Percentiles rank a stretch among this genome's conserved stretches.
Conservation (phyloP, 2,329 filamentous ascomycete genomes). For the Cytospora piceae region DNA sequence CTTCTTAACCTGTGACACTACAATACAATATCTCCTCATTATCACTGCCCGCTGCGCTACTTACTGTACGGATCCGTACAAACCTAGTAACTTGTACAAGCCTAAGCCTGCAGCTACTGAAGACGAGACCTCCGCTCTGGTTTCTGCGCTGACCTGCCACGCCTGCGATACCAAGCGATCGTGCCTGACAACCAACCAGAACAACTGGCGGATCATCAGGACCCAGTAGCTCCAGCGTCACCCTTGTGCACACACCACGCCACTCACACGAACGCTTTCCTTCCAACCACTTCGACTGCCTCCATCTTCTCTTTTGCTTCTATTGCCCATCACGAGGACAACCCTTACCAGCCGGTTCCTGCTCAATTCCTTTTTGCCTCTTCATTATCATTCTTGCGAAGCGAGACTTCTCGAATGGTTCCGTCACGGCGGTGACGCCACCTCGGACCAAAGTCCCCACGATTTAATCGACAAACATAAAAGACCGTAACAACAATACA, state of each 20-base stretch:
- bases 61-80: conserved; percentile 8
- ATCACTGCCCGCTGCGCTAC: conserved; percentile 2
- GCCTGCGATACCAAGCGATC: conserved; percentile 15
- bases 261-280: conserved; percentile 12
- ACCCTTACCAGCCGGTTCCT: conserved; percentile 7
- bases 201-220: conserved; percentile 10
- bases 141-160: conserved; percentile 13
- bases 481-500: neutral
- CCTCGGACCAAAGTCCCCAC: conserved; percentile 22
- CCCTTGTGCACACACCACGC: conserved; percentile 17
- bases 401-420: conserved; percentile 31
- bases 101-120: conserved; percentile 1
- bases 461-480: conserved; percentile 6
- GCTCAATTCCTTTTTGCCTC: neutral
- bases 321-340: neutral
- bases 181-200: conserved; percentile 20
- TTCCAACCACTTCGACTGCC: conserved; percentile 11
- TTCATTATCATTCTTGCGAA: conserved; percentile 9
- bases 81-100: neutral
- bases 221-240: conserved; percentile 14
- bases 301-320: conserved; percentile 7
- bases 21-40: neutral
- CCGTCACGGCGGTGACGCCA: conserved; percentile 33
- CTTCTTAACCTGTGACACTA: conserved; percentile 12
- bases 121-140: neutral